Conservation (phyloP, 345 rosid species). For the Salix arbutifolia region DNA sequence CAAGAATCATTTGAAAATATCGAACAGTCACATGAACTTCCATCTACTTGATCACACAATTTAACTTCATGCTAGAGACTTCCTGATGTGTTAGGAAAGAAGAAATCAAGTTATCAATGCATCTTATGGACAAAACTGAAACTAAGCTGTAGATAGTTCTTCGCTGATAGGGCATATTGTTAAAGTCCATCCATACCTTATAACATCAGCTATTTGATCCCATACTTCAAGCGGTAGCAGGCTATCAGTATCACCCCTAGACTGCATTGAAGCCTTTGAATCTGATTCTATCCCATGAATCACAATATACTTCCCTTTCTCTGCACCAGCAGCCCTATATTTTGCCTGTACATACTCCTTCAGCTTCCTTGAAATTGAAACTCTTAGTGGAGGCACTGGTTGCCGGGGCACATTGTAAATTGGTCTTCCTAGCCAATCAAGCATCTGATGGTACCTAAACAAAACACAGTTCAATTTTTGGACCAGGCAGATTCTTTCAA, state of each 20-base stretch:
- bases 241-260: conserved; percentile 76
- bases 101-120: no score
- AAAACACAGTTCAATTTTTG: background rate
- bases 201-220: conserved; percentile 53
- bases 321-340: conserved; percentile 61
- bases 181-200: conserved; percentile 41
- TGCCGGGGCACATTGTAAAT: conserved; percentile 74
- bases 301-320: conserved; percentile 75
- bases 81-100: background rate
- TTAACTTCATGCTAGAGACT: no score
- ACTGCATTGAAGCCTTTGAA: conserved; percentile 93
- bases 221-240: conserved; percentile 65
- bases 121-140: no score
- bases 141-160: no score
- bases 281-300: conserved; percentile 93
- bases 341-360: conserved; percentile 73
- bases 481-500: no score
- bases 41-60: no score
- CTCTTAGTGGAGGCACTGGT: conserved; percentile 55
- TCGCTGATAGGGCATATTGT: no score
- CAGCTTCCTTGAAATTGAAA: conserved; percentile 72
- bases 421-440: conserved; percentile 80
- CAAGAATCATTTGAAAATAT: no score
- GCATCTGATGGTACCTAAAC: conserved; percentile 81
- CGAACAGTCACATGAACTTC: no score